A percentile compares a stretch with the other conserved stretches of the same genome.
Conservation (phyloP, 2,329 filamentous ascomycete genomes). For the Pezicula carpinea region DNA sequence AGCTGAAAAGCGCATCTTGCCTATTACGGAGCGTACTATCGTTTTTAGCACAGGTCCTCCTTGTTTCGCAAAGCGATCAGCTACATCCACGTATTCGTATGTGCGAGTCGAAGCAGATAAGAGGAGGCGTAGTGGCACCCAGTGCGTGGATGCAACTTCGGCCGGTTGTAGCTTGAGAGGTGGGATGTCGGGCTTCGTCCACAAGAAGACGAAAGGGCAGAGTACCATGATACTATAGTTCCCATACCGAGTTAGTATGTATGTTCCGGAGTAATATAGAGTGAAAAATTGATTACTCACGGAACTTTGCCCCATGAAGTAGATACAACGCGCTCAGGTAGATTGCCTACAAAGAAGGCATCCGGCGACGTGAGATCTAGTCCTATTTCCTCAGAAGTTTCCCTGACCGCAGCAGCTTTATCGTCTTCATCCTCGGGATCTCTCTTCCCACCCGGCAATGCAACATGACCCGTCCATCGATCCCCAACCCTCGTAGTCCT, state of each 20-base stretch:
- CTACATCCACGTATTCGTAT: conserved; percentile 58
- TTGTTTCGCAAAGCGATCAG: conserved; percentile 53
- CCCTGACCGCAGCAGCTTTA: conserved; percentile 55
- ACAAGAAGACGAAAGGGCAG: conserved; percentile 63
- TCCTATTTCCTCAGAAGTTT: conserved; percentile 64
- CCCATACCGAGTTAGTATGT: not conserved
- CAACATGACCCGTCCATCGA: conserved; percentile 66
- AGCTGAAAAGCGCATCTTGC: conserved; percentile 64
- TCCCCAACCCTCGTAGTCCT: conserved; percentile 60
- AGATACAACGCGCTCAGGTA: conserved; percentile 62
- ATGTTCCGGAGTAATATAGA: not conserved
- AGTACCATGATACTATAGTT: conserved; percentile 57
- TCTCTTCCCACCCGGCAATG: conserved; percentile 62
- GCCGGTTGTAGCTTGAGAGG: conserved; percentile 59
- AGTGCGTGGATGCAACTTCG: conserved; percentile 65
- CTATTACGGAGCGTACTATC: conserved; percentile 51
- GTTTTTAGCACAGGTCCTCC: conserved; percentile 49
- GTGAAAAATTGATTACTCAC: conserved; percentile 33
- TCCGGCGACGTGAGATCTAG: conserved; percentile 48
- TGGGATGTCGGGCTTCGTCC: conserved; percentile 51
- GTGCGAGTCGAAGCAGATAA: conserved; percentile 57
- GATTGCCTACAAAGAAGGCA: conserved; percentile 50
- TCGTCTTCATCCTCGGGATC: conserved; percentile 62
- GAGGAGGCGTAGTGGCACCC: conserved; percentile 60
- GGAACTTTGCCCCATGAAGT: conserved; percentile 62